A percentile compares a stretch with the other conserved stretches of the same genome.
These are phyloP conservation scores for Pythium plurisporium DNA, from an alignment of 352 stramenopile species.

Conservation along the genomic window DNA sequence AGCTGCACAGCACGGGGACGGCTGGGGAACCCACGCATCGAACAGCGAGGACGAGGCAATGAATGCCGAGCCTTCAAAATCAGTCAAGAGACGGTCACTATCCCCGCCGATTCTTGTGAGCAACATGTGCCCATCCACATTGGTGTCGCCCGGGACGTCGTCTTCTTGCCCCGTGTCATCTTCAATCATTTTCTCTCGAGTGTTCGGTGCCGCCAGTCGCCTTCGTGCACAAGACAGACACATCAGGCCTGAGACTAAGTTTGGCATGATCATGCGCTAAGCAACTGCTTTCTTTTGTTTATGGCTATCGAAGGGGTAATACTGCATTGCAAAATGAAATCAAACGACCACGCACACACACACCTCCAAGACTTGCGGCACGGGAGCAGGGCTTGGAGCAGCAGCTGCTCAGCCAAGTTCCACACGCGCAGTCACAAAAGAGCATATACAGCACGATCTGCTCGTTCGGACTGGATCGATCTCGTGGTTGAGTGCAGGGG, in stretches of 20 bases:
- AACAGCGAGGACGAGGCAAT: conserved; percentile 20
- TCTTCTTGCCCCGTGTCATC: background rate
- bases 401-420: background rate
- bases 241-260: no score
- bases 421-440: conserved; percentile 4
- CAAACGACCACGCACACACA: conserved; percentile 12
- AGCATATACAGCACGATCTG: conserved; percentile 10
- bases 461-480: conserved; percentile 3
- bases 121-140: background rate
- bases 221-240: no score
- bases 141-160: background rate
- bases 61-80: background rate
- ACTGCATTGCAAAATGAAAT: conserved; percentile 10
- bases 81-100: background rate
- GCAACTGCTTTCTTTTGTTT: conserved; percentile 10
- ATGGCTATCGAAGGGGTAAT: conserved; percentile 6
- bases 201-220: no score
- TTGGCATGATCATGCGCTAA: no score
- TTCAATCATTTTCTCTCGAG: background rate
- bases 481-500: background rate
- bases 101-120: background rate
- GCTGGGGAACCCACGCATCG: conserved; percentile 52
- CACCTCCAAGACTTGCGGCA: conserved; percentile 2
- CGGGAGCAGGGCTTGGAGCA: background rate
- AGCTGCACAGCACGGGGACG: conserved; percentile 61